phyloP scores from a whole-genome alignment of 495 filamentous ascomycete species.

The Xylaria flabelliformis region DNA sequence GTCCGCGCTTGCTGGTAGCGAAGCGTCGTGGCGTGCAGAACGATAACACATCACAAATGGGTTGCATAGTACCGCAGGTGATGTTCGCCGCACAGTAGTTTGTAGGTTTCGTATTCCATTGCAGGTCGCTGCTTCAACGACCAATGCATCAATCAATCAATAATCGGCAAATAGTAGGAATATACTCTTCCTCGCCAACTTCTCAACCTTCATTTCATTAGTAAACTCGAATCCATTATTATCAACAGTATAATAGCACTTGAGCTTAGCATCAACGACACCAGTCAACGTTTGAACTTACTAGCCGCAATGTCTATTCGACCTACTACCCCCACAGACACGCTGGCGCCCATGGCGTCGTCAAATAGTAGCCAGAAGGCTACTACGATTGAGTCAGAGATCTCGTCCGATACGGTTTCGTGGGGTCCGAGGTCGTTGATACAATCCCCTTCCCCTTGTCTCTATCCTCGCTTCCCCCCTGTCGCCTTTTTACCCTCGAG shows the following conservation, averaged over 20 bases:
- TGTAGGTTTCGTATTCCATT: neutral
- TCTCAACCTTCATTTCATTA: too few species aligned
- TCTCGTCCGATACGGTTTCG: neutral
- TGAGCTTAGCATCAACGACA: neutral
- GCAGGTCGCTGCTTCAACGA: neutral
- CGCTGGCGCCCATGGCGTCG: neutral
- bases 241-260: neutral
- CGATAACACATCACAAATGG: constrained; percentile 14
- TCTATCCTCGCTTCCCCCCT: constrained; percentile 1
- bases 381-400: neutral
- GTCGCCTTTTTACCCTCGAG: neutral
- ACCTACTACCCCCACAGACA: neutral
- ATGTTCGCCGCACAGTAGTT: neutral
- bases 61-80: neutral
- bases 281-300: neutral
- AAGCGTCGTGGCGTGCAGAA: constrained; percentile 18
- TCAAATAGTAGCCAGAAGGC: constrained; percentile 10
- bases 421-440: neutral
- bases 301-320: neutral
- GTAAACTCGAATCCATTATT: neutral
- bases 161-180: neutral
- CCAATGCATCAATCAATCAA: neutral
- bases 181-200: neutral
- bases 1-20: constrained; percentile 13
- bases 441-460: neutral